Evolutionary conservation across 208 protist genomes (phyloP), one percentile per base, ranked within the genome.

Genomic region (Leishmania lainsoni): DNA sequence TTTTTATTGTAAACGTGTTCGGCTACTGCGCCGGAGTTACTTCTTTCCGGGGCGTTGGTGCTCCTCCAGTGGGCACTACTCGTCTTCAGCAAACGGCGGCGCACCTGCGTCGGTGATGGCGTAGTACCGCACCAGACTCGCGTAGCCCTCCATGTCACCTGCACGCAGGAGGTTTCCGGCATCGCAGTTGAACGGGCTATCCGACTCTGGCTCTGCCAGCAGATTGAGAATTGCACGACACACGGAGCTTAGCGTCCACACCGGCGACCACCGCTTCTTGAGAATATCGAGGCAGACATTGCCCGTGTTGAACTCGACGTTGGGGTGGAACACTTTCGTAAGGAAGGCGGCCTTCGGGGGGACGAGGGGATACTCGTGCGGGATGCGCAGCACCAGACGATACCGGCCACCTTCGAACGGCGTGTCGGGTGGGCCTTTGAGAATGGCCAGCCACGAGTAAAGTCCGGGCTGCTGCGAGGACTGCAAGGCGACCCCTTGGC

Each of bases 201-300:
- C 83, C 14, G 88, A 79, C 71, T 96, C 93, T 2, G 96, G 96
- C 72, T 97, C 89, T 0, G 92, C 86, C 20, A 98, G 54, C 17
- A 98, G 71, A 35, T 87, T 92, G 1, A 91, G 45, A 71, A 98
- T 90, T 5, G 96, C 95, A 10, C 91, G 87, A 80, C 95, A 98
- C 16, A 98, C 93, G 29, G 87, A 91, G n/a, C 54, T 80, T 32
- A 98, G 82, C 26, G 94, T 98, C 95, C 96, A 98, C 63, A 95
- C 96, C 8, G 96, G 96, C 9, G 86, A 93, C 96, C 96, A 98
- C 0, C 83, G 81, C 49, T 77, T 91, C 79, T 98, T 98, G 45
- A 98, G 86, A 76, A 98, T 98, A 75, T 98, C 96, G 2, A 98
- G 83, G 72, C 96, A 98, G 16, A 98, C 94, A 42, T 93, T 87